Conservation (phyloP, 176 grass and related monocot genomes). For the Secale cereale region DNA sequence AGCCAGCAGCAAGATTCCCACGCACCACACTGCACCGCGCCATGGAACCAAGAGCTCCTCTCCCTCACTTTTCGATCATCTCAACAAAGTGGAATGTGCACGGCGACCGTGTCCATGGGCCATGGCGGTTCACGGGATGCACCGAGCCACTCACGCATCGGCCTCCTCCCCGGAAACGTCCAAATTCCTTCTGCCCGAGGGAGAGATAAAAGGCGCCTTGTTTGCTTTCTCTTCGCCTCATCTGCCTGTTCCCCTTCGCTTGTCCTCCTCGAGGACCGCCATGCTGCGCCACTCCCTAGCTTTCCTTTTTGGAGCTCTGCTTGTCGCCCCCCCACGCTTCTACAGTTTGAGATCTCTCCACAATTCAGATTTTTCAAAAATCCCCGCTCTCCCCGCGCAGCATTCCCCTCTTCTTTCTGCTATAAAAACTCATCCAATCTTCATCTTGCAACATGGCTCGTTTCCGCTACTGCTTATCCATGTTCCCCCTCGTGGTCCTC, state of each 20-base stretch:
- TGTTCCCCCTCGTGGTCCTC: not conserved
- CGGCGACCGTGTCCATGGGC: not conserved
- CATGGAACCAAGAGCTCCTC: constrained; percentile 19
- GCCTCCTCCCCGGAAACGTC: constrained; percentile 10
- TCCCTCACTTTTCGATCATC: constrained; percentile 13
- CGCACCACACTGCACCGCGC: not conserved
- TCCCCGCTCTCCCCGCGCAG: constrained; percentile 10
- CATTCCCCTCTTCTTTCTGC: not conserved
- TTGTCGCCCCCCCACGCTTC: constrained; percentile 3
- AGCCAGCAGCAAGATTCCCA: constrained; percentile 11
- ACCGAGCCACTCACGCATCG: not conserved
- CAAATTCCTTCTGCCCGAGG: constrained; percentile 31
- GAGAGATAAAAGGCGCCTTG: not conserved
- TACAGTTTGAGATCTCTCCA: too few relatives aligned
- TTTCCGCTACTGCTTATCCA: not conserved
- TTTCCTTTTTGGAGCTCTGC: constrained; percentile 48
- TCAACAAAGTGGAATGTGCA: constrained; percentile 15
- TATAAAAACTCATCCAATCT: constrained; percentile 34
- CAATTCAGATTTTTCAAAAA: constrained; percentile 16
- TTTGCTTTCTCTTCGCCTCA: constrained; percentile 15
- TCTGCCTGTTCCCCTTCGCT: constrained; percentile 21
- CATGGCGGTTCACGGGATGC: not conserved
- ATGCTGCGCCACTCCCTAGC: not conserved
- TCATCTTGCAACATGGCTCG: constrained; percentile 28
- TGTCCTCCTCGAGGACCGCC: constrained; percentile 9